Percentiles rank a stretch among this genome's conserved stretches.
Conservation (phyloP, 352 stramenopile genomes). For the Achlya hypogyna region DNA sequence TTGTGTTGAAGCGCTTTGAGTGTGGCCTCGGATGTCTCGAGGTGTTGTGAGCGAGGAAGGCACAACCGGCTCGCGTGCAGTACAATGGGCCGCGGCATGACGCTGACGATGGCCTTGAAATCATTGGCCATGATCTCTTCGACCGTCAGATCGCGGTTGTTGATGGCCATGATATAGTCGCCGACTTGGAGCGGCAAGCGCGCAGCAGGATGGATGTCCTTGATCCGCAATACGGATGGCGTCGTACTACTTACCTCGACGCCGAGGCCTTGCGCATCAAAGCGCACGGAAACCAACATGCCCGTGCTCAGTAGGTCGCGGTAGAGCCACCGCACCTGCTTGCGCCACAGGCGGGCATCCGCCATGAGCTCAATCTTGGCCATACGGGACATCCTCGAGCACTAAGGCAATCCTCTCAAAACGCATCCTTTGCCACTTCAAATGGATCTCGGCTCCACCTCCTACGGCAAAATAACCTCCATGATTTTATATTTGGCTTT, state of each 20-base stretch:
- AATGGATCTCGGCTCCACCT: no score
- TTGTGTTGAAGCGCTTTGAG: neutral
- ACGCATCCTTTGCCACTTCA: neutral
- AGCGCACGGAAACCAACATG: neutral
- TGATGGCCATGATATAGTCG: constrained; percentile 7
- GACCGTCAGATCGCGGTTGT: neutral
- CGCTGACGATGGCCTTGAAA: neutral
- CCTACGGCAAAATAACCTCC: neutral
- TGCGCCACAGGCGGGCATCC: constrained; percentile 7
- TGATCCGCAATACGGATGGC: neutral
- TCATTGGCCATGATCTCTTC: neutral
- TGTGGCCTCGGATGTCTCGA: neutral
- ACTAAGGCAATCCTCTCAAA: neutral
- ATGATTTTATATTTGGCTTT: neutral
- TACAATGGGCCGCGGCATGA: neutral
- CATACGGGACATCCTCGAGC: neutral
- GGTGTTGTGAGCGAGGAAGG: neutral
- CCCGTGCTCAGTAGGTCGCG: neutral
- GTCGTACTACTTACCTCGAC: neutral
- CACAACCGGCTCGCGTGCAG: neutral
- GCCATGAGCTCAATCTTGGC: constrained; percentile 12
- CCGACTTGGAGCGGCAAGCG: neutral
- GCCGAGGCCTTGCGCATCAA: neutral
- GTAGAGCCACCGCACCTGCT: constrained; percentile 12
- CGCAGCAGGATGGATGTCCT: neutral